phyloP scores from a whole-genome alignment of 1,139 yeast species.

The Hanseniaspora uvarum region DNA sequence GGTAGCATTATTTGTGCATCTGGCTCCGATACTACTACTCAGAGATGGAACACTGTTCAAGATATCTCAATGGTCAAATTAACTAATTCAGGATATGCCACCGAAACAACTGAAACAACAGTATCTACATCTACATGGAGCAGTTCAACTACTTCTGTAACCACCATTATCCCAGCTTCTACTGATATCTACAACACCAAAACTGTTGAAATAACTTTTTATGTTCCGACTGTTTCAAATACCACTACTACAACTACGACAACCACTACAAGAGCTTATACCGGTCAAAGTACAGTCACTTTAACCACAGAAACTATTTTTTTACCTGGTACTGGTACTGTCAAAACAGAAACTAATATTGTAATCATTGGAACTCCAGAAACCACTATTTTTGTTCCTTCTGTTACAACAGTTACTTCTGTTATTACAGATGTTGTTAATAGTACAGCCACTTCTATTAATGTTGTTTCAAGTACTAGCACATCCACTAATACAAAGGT shows the following conservation, averaged over 20 bases:
- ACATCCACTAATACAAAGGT: too few species aligned
- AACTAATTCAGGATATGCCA: slow-evolving; percentile 8
- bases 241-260: not conserved
- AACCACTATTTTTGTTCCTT: too few species aligned
- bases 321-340: not conserved
- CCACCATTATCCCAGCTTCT: slow-evolving; percentile 8
- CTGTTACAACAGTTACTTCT: too few species aligned
- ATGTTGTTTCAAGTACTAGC: too few species aligned
- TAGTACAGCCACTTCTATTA: too few species aligned
- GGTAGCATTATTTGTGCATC: slow-evolving; percentile 14
- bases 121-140: slow-evolving; percentile 13
- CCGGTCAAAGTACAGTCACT: not conserved
- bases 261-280: not conserved
- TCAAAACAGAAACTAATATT: not conserved
- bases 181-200: slow-evolving; percentile 12
- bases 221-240: not conserved
- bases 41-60: slow-evolving; percentile 44
- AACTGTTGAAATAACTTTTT: slow-evolving; percentile 4
- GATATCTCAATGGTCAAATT: not conserved
- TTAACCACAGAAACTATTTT: not conserved
- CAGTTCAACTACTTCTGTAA: slow-evolving; percentile 7
- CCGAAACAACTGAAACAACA: slow-evolving; percentile 8
- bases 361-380: slow-evolving; percentile 2
- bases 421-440: too few species aligned
- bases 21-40: slow-evolving; percentile 47